Percentiles rank a stretch among this genome's conserved stretches.
Conservation (phyloP, 2,329 filamentous ascomycete genomes). For the Pestalotiopsis fici region DNA sequence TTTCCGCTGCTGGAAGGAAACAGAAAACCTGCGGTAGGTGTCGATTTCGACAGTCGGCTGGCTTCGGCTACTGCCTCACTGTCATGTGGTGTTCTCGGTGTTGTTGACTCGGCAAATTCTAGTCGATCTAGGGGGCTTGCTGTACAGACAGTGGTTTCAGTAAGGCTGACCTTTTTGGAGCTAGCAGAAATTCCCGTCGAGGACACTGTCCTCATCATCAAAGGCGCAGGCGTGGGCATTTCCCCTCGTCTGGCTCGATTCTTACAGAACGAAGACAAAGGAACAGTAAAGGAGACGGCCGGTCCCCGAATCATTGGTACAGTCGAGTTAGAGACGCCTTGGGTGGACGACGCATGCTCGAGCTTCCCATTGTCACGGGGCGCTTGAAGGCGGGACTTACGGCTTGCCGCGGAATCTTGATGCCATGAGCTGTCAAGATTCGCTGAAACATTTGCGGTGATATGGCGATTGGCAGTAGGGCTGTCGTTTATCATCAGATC, state of each 20-base stretch:
- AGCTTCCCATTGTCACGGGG: slow-evolving; percentile 16
- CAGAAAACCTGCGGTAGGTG: slow-evolving; percentile 41
- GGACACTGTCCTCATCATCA: slow-evolving; percentile 20
- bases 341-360: slow-evolving; percentile 17
- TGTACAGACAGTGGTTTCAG: slow-evolving; percentile 56
- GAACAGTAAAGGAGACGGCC: slow-evolving; percentile 31
- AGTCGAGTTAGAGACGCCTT: slow-evolving; percentile 25
- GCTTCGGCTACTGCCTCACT: slow-evolving; percentile 75
- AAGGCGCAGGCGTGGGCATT: slow-evolving; percentile 35
- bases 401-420: slow-evolving; percentile 26
- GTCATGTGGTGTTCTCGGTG: slow-evolving; percentile 80
- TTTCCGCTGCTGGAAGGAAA: slow-evolving; percentile 35
- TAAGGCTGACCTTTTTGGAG: slow-evolving; percentile 41
- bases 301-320: slow-evolving; percentile 32
- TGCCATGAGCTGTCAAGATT: slow-evolving; percentile 28
- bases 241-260: slow-evolving; percentile 33
- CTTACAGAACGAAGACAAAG: slow-evolving; percentile 39
- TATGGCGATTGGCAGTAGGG: slow-evolving; percentile 48
- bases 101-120: slow-evolving; percentile 47
- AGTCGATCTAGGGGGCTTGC: slow-evolving; percentile 63
- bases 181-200: slow-evolving; percentile 24
- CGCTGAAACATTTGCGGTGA: slow-evolving; percentile 42
- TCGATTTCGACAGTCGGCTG: slow-evolving; percentile 81
- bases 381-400: slow-evolving; percentile 44
- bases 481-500: slow-evolving; percentile 43